Conservation (phyloP, 2,329 filamentous ascomycete species). For the Emergomyces orientalis region DNA sequence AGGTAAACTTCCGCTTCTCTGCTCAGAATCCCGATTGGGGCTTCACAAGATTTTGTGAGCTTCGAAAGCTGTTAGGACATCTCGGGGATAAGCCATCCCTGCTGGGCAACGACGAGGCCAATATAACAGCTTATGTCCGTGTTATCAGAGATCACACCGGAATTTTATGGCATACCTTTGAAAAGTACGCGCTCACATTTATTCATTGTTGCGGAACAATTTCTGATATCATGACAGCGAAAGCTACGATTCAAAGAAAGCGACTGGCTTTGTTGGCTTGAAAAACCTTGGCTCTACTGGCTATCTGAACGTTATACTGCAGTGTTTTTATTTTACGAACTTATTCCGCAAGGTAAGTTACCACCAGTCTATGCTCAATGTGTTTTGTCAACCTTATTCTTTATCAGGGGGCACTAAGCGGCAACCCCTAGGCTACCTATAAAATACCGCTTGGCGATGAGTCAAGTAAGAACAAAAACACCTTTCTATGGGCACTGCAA, state of each 20-base stretch:
- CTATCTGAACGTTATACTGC: conserved; percentile 65
- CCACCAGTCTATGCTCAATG: neutral
- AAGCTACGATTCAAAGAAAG: conserved; percentile 84
- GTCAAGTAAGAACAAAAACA: neutral
- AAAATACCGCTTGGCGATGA: conserved; percentile 7
- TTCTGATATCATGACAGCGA: conserved; percentile 23
- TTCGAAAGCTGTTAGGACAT: conserved; percentile 6
- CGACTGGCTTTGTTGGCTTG: conserved; percentile 81
- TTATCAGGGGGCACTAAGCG: neutral
- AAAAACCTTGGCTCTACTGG: conserved; percentile 86
- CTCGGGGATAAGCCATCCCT: conserved; percentile 10
- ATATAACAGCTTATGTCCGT: conserved; percentile 23
- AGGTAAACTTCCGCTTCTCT: conserved; percentile 8
- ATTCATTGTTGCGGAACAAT: neutral
- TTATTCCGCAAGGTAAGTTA: conserved; percentile 22
- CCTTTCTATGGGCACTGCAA: conserved; percentile 9
- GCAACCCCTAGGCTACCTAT: neutral
- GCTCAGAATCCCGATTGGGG: conserved; percentile 8
- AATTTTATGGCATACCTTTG: conserved; percentile 22
- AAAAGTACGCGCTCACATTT: neutral
- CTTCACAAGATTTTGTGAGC: conserved; percentile 11
- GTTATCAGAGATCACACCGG: conserved; percentile 25
- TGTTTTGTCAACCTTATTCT: neutral
- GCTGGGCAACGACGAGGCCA: conserved; percentile 23
- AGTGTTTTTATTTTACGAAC: conserved; percentile 59